Percentiles rank a stretch among this genome's conserved stretches.
These are phyloP conservation scores for Epithele typhae DNA, from an alignment of 768 basidiomycete genomes.

Conservation along the genomic window DNA sequence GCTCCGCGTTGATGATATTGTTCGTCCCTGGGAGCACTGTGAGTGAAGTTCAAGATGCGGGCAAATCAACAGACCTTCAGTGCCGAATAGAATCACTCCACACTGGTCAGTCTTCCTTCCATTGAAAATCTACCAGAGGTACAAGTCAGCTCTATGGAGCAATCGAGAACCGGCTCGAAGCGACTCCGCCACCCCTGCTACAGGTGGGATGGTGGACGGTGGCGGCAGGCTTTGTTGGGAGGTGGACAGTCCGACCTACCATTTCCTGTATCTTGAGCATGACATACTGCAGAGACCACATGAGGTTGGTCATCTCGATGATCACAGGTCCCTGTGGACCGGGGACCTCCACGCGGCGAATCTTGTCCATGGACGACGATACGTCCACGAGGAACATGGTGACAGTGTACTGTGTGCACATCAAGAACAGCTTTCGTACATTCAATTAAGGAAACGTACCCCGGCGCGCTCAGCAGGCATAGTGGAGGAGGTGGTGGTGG, in stretches of 20 bases:
- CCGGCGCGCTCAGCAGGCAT: constrained; percentile 83
- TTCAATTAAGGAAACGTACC: constrained; percentile 35
- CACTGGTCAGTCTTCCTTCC: constrained; percentile 93
- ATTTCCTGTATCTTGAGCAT: constrained; percentile 91
- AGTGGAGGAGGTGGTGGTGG: constrained; percentile 21
- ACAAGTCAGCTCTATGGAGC: neutral
- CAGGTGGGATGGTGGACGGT: too few relatives aligned
- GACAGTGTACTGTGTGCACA: constrained; percentile 60
- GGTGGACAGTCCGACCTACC: too few relatives aligned
- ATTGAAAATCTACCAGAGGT: constrained; percentile 66
- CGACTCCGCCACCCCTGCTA: too few relatives aligned
- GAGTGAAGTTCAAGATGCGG: neutral
- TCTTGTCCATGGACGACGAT: constrained; percentile 78
- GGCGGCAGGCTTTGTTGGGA: too few relatives aligned
- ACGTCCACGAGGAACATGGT: constrained; percentile 89
- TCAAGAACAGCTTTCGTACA: neutral
- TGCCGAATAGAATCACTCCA: constrained; percentile 86
- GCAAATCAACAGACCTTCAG: constrained; percentile 66
- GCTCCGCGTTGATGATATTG: constrained; percentile 56
- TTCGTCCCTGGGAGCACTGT: constrained; percentile 44
- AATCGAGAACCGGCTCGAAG: neutral
- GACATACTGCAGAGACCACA: constrained; percentile 81
- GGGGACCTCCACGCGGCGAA: constrained; percentile 52
- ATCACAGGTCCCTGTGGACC: constrained; percentile 39
- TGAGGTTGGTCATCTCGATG: constrained; percentile 69